A percentile compares a stretch with the other conserved stretches of the same genome.
Conservation (phyloP, 1,284 basidiomycete genomes). For the Agroathelia rolfsii region DNA sequence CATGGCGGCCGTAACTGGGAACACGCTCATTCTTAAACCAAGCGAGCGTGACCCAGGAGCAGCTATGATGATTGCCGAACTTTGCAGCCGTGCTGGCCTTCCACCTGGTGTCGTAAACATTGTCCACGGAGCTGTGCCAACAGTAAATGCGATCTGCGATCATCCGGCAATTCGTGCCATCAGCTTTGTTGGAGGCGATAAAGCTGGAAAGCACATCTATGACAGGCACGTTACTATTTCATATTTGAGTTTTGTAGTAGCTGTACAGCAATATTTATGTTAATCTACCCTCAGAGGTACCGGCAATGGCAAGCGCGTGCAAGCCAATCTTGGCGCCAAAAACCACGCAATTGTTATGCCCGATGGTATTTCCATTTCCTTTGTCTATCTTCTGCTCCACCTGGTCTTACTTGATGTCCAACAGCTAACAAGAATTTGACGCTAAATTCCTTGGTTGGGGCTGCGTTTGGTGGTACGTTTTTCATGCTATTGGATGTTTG, state of each 20-base stretch:
- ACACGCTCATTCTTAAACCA: slow-evolving; percentile 91
- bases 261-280: slow-evolving; percentile 7
- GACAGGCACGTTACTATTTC: slow-evolving; percentile 43
- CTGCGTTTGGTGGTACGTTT: slow-evolving; percentile 82
- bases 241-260: slow-evolving; percentile 2
- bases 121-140: slow-evolving; percentile 83
- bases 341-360: slow-evolving; percentile 95
- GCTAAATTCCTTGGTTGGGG: slow-evolving; percentile 88
- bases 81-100: slow-evolving; percentile 77
- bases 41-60: slow-evolving; percentile 96
- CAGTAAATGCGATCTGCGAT: slow-evolving; percentile 93
- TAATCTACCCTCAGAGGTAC: slow-evolving; percentile 46
- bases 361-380: slow-evolving; percentile 49
- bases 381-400: slow-evolving; percentile 3
- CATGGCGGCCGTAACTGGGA: slow-evolving; percentile 83
- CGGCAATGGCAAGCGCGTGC: slow-evolving; percentile 85
- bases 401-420: slow-evolving; percentile 7
- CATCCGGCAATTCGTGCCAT: slow-evolving; percentile 88
- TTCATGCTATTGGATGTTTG: slow-evolving; percentile 14
- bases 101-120: slow-evolving; percentile 79
- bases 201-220: slow-evolving; percentile 91
- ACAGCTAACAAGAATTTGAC: slow-evolving; percentile 90
- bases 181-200: slow-evolving; percentile 95
- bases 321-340: slow-evolving; percentile 94
- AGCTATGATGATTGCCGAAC: slow-evolving; percentile 94